Conservation (phyloP, 495 filamentous ascomycete species). For the Penicillium egyptiacum region DNA sequence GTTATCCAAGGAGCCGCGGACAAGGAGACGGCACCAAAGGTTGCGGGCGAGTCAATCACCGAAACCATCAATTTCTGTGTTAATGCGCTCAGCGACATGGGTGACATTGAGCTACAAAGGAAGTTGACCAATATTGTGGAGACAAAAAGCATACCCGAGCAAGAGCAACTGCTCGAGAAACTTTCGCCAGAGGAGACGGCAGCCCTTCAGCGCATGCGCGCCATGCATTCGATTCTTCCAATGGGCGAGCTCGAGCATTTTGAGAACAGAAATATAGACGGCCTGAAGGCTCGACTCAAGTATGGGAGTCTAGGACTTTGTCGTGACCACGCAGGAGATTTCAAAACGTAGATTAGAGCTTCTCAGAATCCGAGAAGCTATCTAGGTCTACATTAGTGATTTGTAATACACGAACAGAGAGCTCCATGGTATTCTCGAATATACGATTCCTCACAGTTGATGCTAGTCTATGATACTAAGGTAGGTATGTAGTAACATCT, state of each 20-base stretch:
- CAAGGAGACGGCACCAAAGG: not conserved
- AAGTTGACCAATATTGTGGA: constrained; percentile 3
- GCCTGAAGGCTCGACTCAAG: not conserved
- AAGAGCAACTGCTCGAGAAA: not conserved
- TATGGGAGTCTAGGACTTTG: not conserved
- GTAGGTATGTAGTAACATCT: too few species aligned
- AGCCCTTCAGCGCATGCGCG: constrained; percentile 1
- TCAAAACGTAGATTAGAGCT: too few species aligned
- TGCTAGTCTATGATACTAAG: too few species aligned
- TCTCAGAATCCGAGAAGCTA: not conserved
- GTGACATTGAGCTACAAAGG: not conserved
- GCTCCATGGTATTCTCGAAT: too few species aligned
- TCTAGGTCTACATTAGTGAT: too few species aligned
- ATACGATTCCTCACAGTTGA: too few species aligned
- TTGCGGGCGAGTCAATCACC: not conserved
- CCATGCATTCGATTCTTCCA: not conserved
- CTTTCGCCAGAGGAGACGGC: constrained; percentile 2
- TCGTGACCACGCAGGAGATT: not conserved
- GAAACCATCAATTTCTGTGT: not conserved
- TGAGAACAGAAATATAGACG: constrained; percentile 1
- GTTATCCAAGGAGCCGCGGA: not conserved
- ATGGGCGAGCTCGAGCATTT: not conserved
- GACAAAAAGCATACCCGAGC: not conserved
- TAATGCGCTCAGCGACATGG: not conserved
- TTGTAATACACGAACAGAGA: too few species aligned